Evolutionary conservation across 257 asterid genomes (phyloP).

Genomic region (Coffea eugenioides): DNA sequence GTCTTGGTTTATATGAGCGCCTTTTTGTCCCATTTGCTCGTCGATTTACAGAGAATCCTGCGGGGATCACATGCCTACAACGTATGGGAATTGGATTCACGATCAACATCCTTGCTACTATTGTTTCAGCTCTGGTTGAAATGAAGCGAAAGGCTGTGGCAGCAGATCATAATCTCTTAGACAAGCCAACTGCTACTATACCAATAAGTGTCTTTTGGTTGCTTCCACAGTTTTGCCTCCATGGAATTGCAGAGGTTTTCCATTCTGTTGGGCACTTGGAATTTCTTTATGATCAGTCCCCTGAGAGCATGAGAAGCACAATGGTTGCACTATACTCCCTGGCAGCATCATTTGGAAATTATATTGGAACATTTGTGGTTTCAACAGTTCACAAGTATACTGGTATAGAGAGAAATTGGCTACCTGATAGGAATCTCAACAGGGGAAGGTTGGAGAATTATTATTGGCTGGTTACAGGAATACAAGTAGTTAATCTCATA

Average conservation of each 20-base stretch:
- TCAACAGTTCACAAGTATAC: conserved; percentile 52
- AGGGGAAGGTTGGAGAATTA: conserved; percentile 60
- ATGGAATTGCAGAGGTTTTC: conserved; percentile 71
- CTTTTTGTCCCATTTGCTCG: conserved; percentile 63
- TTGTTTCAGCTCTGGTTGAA: conserved; percentile 55
- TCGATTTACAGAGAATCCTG: conserved; percentile 43
- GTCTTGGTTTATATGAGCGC: conserved; percentile 62
- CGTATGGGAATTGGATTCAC: conserved; percentile 73
- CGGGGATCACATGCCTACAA: conserved; percentile 70
- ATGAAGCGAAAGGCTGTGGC: conserved; percentile 63
- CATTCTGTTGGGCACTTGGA: conserved; percentile 67
- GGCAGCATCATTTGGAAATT: conserved; percentile 58
- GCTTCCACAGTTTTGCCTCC: conserved; percentile 65
- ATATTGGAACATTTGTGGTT: conserved; percentile 55
- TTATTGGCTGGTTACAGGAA: conserved; percentile 61
- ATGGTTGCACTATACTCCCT: conserved; percentile 66
- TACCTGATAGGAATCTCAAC: conserved; percentile 69
- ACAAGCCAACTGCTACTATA: conserved; percentile 46
- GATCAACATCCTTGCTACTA: conserved; percentile 49
- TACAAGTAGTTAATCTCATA: conserved; percentile 54
- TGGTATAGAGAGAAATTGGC: conserved; percentile 53
- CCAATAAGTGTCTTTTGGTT: conserved; percentile 77
- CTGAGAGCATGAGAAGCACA: conserved; percentile 87
- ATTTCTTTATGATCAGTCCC: conserved; percentile 74
- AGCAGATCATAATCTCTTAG: conserved; percentile 37